Percentiles rank a stretch among this genome's conserved stretches.
Conservation (phyloP, 2,329 filamentous ascomycete species). For the Eutypella sp. region DNA sequence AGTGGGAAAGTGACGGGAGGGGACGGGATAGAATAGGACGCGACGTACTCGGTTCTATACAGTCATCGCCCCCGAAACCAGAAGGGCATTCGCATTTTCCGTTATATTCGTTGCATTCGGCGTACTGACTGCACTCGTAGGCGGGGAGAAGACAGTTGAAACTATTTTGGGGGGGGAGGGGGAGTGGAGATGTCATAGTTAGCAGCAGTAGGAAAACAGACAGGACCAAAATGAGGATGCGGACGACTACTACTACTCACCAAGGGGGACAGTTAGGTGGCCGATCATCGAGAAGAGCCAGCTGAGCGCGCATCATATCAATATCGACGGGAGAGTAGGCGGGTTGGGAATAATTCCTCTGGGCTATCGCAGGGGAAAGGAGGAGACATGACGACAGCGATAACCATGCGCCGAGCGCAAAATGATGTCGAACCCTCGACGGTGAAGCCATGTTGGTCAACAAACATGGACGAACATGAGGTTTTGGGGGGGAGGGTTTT, state of each 20-base stretch:
- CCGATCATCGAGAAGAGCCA: constrained; percentile 67
- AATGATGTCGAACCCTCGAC: constrained; percentile 14
- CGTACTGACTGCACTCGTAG: constrained; percentile 87
- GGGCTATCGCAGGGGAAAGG: constrained; percentile 23
- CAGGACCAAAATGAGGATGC: background rate
- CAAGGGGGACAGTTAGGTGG: constrained; percentile 76
- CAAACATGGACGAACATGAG: background rate
- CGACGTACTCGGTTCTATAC: constrained; percentile 67
- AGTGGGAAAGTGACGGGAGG: no score
- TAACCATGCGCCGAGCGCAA: constrained; percentile 19
- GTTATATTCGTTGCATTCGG: constrained; percentile 80
- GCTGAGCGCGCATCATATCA: constrained; percentile 59
- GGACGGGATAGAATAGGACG: background rate
- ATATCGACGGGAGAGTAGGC: no score
- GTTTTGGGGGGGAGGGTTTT: no score
- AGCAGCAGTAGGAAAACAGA: constrained; percentile 18
- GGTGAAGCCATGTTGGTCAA: constrained; percentile 20
- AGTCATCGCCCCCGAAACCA: constrained; percentile 93
- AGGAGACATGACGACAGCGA: constrained; percentile 18
- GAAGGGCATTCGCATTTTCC: constrained; percentile 90
- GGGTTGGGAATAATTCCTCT: constrained; percentile 53
- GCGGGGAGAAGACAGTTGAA: constrained; percentile 97
- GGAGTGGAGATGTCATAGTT: constrained; percentile 17
- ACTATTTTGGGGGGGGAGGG: no score
- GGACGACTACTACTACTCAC: constrained; percentile 34